phyloP scores from a whole-genome alignment of 495 filamentous ascomycete genomes.

The Patellaria atrata region DNA sequence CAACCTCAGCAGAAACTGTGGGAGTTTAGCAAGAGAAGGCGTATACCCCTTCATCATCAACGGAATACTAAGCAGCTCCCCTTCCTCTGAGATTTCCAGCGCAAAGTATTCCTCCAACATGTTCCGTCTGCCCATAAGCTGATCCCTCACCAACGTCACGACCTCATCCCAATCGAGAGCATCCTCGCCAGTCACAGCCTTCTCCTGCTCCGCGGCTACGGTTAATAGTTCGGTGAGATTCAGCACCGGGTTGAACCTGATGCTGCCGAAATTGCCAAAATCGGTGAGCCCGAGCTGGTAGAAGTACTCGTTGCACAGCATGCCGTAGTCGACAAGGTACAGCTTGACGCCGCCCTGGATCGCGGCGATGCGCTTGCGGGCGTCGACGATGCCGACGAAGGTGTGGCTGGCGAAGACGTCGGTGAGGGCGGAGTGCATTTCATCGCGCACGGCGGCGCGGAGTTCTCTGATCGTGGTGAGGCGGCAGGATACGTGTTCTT shows the following conservation, averaged over 20 bases:
- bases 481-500: conserved; percentile 51
- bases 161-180: conserved; percentile 47
- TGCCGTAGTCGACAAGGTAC: conserved; percentile 87
- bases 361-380: conserved; percentile 69
- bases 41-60: conserved; percentile 80
- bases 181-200: conserved; percentile 29
- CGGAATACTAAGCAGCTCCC: conserved; percentile 65
- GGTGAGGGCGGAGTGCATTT: conserved; percentile 79
- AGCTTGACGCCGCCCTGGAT: conserved; percentile 90
- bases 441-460: conserved; percentile 62
- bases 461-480: conserved; percentile 72
- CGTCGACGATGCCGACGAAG: conserved; percentile 88
- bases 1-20: conserved; percentile 72
- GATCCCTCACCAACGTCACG: conserved; percentile 42
- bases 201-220: conserved; percentile 60
- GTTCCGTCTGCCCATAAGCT: conserved; percentile 58
- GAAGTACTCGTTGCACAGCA: conserved; percentile 79
- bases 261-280: conserved; percentile 86
- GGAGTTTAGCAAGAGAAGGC: conserved; percentile 72
- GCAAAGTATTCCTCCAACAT: conserved; percentile 93
- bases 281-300: conserved; percentile 94
- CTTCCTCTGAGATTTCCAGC: conserved; percentile 63
- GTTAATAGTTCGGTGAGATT: conserved; percentile 53
- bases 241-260: conserved; percentile 64
- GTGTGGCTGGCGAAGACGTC: conserved; percentile 82